phyloP scores from a whole-genome alignment of 2,329 filamentous ascomycete genomes.

The Neocucurbitaria cava region DNA sequence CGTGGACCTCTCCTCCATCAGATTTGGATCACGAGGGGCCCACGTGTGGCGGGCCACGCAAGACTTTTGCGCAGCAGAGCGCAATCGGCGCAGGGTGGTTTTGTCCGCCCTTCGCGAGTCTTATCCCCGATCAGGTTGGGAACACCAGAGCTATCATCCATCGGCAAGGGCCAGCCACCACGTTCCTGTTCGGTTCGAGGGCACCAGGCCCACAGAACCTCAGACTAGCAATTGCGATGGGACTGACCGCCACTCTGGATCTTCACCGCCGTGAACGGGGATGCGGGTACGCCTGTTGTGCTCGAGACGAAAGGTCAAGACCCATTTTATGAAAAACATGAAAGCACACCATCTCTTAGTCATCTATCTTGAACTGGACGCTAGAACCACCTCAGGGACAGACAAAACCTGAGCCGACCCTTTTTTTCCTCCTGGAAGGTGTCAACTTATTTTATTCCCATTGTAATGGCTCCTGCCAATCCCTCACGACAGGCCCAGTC shows the following conservation, averaged over 20 bases:
- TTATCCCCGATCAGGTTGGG: neutral
- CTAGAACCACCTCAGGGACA: slow-evolving; percentile 17
- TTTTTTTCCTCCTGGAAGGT: slow-evolving; percentile 7
- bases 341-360: slow-evolving; percentile 18
- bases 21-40: slow-evolving; percentile 61
- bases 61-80: neutral
- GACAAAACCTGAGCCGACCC: slow-evolving; percentile 19
- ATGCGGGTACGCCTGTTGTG: too few relatives aligned
- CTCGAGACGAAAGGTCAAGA: too few relatives aligned
- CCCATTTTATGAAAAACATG: slow-evolving; percentile 18
- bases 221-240: neutral
- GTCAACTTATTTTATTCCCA: slow-evolving; percentile 18
- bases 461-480: slow-evolving; percentile 13
- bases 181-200: neutral
- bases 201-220: neutral
- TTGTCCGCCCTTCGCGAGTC: neutral
- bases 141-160: neutral
- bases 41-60: slow-evolving; percentile 38
- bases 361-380: slow-evolving; percentile 12
- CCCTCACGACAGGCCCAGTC: slow-evolving; percentile 17
- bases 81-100: too few relatives aligned
- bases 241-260: slow-evolving; percentile 20
- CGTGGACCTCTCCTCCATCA: slow-evolving; percentile 63
- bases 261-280: too few relatives aligned
- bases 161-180: neutral